Evolutionary conservation across 2,329 filamentous ascomycete genomes (phyloP).

Genomic region (Apiospora malaysiana): DNA sequence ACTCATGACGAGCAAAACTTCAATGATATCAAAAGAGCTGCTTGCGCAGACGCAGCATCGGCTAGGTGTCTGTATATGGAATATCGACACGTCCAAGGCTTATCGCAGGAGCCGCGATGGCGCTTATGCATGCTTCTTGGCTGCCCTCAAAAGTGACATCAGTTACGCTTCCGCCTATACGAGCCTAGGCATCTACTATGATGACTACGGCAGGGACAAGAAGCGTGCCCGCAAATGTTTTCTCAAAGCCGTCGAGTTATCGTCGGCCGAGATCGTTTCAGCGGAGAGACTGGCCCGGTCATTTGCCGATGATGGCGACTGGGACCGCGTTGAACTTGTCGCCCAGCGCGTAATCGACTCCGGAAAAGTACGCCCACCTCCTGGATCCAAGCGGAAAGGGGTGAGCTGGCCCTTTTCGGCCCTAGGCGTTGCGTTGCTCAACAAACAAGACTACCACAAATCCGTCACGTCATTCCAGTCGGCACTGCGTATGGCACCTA

Average conservation of each 20-base stretch:
- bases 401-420: slow-evolving; percentile 97
- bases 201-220: slow-evolving; percentile 87
- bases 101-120: slow-evolving; percentile 81
- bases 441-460: slow-evolving; percentile 87
- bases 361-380: slow-evolving; percentile 87
- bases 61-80: slow-evolving; percentile 86
- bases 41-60: slow-evolving; percentile 86
- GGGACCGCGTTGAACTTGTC: slow-evolving; percentile 94
- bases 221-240: slow-evolving; percentile 90
- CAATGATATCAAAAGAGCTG: slow-evolving; percentile 68
- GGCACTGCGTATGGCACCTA: slow-evolving; percentile 80
- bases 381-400: slow-evolving; percentile 90
- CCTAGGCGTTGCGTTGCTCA: slow-evolving; percentile 90
- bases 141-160: slow-evolving; percentile 83
- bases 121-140: slow-evolving; percentile 83
- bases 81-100: slow-evolving; percentile 73
- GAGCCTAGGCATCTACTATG: slow-evolving; percentile 87
- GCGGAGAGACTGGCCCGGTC: slow-evolving; percentile 84
- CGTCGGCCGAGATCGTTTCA: slow-evolving; percentile 81
- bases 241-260: slow-evolving; percentile 94
- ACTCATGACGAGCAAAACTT: slow-evolving; percentile 55
- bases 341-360: slow-evolving; percentile 91
- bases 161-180: slow-evolving; percentile 92
- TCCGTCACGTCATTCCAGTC: slow-evolving; percentile 92
- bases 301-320: slow-evolving; percentile 90